Evolutionary conservation across 352 stramenopile species (phyloP), one percentile per base, ranked within the genome.

Genomic region (Globisporangium splendens): DNA sequence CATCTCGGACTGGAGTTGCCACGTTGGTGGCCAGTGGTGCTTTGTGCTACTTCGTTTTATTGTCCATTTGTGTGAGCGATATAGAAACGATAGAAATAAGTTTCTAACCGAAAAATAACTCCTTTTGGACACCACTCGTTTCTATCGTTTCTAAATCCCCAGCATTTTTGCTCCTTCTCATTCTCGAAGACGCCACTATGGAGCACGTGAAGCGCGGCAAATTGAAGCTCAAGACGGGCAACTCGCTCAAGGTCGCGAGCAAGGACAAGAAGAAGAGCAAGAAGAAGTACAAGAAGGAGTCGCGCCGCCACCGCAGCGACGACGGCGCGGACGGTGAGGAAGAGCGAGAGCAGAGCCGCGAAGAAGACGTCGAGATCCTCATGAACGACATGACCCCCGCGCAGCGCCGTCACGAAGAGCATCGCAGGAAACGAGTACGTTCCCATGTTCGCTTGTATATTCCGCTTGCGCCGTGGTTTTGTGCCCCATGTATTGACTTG

Each of bases 141-240:
- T 55, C 44, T 57, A 56, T 35, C 28, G 24, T 47, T 54, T 54
- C 50, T 47, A 46, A 59, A 46, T 12, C n/a, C 10, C 10, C 5
- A 43, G 20, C 17, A 13, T 54, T 22, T 13, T 54, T 38, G 42
- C 28, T 21, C 31, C 1, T 22, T 17, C 46, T 38, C 11, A 18
- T 18, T 13, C 8, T 15, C 22, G 7, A 48, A 46, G 8, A 20
- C 35, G n/a, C 8, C 20, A 63, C 3, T 18, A 91, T 91, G 82
- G 82, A 91, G 67, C 75, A 88, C 66, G 75, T 92, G 24, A 90
- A 91, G 71, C 75, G 84, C 38, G 84, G 84, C 33, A 94, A 94
- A 68, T 80, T 94, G 52, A 89, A 86, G 66, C 77, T 94, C 54
- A 94, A 94, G 78, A 65, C 57, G 46, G 65, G 68, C 52, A 64